Base-by-base conservation (phyloP, 2,329 filamentous ascomycete genomes). In the Fusarium graminum region DNA sequence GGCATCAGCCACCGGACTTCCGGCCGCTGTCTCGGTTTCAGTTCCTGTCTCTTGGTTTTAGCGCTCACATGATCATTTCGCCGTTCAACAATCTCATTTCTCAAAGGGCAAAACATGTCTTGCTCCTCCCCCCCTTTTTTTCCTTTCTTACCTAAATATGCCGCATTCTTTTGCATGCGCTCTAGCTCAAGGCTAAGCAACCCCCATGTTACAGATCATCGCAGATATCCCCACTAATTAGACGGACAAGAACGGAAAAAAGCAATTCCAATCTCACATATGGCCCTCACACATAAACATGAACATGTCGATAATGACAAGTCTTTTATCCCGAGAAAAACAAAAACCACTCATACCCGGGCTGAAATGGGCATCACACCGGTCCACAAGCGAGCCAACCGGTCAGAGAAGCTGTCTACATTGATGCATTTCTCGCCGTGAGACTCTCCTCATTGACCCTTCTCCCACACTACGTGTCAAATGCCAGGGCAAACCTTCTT, bases 61-160 rank as follows among this genome's bases (percentile, higher is more conserved):
- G 17, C 39, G 52, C 56, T 62, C 56, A 61, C 46, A 61, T 61
- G 56, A 61, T 46, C 58, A 47, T 5, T 28, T 61, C 55, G 34
- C 34, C 40, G 58, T 54, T 47, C 26, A n/a, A 47, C 36, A 52
- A 32, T 26, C n/a, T 59, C 45, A 59, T 47, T 56, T 55, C 47
- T 22, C 22, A 22, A 22, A 22, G 22, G 22, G 45, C 22, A 46
- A 52, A 30, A 51, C 47, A 51, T 34, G 6, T 47, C 26, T 17
- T 29, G 7, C 4, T 29, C 28, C n/a, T 25, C 19, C 22, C 22
- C 26, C 19, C 17, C 34, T 16, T 52, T 17, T 12, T 29, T 30
- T 39, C 26, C 52, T 32, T 32, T 41, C 43, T 19, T 40, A 22
- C 22, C 12, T 44, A 44, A 46, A 22, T 45, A 65, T 57, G 61